These are phyloP conservation scores for Solanum appendiculatum DNA, from an alignment of 257 asterid species.

Conservation along the genomic window DNA sequence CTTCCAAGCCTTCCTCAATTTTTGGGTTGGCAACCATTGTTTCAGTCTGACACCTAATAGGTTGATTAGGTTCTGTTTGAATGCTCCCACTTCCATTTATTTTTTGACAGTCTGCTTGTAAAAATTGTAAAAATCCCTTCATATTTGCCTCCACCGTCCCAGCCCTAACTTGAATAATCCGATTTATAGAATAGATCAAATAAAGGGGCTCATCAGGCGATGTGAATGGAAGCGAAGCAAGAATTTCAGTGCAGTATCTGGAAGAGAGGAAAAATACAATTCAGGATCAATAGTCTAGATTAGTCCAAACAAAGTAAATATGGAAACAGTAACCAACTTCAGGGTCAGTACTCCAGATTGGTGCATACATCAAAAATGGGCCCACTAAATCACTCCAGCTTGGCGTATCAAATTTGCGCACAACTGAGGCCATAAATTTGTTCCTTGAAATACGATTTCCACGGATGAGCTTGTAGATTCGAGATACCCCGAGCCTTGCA, in stretches of 20 bases:
- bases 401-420: conserved; percentile 85
- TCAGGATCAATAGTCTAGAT: conserved; percentile 9
- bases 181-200: conserved; percentile 75
- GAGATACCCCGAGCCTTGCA: conserved; percentile 84
- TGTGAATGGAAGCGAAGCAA: conserved; percentile 82
- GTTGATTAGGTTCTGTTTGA: conserved; percentile 18
- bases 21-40: conserved; percentile 17
- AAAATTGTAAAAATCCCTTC: conserved; percentile 58
- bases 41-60: conserved; percentile 16
- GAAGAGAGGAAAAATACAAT: conserved; percentile 10
- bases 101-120: conserved; percentile 39
- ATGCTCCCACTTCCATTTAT: conserved; percentile 34
- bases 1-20: conserved; percentile 32
- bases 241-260: conserved; percentile 94
- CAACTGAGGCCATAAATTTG: conserved; percentile 89
- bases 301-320: neutral
- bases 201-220: conserved; percentile 95
- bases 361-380: conserved; percentile 68
- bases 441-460: conserved; percentile 83
- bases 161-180: conserved; percentile 86
- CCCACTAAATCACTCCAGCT: conserved; percentile 44
- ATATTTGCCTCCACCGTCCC: conserved; percentile 81
- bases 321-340: neutral
- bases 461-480: conserved; percentile 95
- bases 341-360: neutral